Evolutionary conservation across 305 asterid genomes (phyloP), one percentile per base, ranked within the genome.

Genomic region (Petunia hybrid): DNA sequence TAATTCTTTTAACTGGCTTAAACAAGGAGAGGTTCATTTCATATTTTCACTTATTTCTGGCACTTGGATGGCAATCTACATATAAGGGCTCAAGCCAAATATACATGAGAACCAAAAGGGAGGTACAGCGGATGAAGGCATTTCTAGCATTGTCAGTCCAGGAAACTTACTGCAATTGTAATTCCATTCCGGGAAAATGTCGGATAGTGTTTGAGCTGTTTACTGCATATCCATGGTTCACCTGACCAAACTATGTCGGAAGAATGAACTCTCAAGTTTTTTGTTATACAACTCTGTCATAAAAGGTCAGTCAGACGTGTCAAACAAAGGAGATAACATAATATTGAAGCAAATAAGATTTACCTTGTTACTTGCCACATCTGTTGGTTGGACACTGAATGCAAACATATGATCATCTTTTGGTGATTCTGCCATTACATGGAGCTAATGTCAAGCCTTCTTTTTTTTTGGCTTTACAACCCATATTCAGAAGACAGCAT

Each of bases 181-280:
- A 91, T 87, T 68, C 98, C 99, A 80, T 91, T 94, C 87, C 99
- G 92, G 87, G 84, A 60, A 84, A 96, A 96, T 76, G 94, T 91
- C 57, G 97, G 94, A 85, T 89, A 96, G 82, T 96, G 99, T 86
- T 92, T 96, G 87, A 96, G 92, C 87, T 91, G 98, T 89, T 94
- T 96, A 82, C 95, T 91, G 76, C 99, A 96, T 67, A 93, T 77
- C 98, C 98, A 96, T 79, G 98, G 83, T 65, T 87, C 85, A 80
- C 98, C 98, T 6, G 98, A 93, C 99, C 99, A 96, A 3, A 92
- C 88, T 77, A 96, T 96, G 61, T 89, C 97, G 57, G 94, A 89
- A 74, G 85, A 87, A 86, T 80, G 89, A 62, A 91, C 91, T 86
- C 88, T 89, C 81, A 87, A 82, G 85, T 84, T 91, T 91, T 90